Conservation (phyloP, 2,329 filamentous ascomycete species). For the Botrytis sinoallii region DNA sequence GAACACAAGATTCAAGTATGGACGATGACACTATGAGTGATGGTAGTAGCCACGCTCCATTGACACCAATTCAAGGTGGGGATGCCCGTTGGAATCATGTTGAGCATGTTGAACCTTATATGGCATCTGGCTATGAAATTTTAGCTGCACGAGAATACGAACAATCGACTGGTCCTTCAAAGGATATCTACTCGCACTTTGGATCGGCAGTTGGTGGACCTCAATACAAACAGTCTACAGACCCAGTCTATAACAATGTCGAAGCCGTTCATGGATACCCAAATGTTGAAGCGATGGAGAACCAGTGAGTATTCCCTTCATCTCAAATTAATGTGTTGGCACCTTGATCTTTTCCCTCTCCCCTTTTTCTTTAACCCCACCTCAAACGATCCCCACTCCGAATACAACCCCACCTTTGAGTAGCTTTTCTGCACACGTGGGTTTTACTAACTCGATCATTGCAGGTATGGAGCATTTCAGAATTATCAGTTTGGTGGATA, state of each 20-base stretch:
- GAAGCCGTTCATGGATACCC: constrained; percentile 30
- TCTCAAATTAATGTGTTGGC: background rate
- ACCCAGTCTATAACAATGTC: constrained; percentile 60
- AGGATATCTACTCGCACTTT: constrained; percentile 46
- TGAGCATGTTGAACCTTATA: constrained; percentile 61
- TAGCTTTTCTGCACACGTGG: background rate
- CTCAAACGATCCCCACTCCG: constrained; percentile 8
- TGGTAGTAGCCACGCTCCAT: constrained; percentile 39
- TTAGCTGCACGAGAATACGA: constrained; percentile 64
- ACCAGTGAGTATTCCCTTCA: constrained; percentile 26
- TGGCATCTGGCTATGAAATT: constrained; percentile 75
- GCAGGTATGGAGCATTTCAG: constrained; percentile 30
- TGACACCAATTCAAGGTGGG: constrained; percentile 48
- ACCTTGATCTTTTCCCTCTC: background rate
- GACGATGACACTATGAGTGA: constrained; percentile 43
- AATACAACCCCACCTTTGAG: background rate
- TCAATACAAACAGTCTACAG: constrained; percentile 55
- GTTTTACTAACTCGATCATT: constrained; percentile 1
- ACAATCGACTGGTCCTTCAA: constrained; percentile 43
- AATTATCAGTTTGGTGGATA: constrained; percentile 30
- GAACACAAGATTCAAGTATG: constrained; percentile 43
- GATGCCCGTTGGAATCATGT: constrained; percentile 51
- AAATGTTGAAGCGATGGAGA: constrained; percentile 36
- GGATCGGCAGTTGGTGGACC: constrained; percentile 42
- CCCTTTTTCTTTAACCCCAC: constrained; percentile 1